Percentiles rank a stretch among this genome's conserved stretches.
These are phyloP conservation scores for Turnera subulata DNA, from an alignment of 345 rosid species.

Conservation along the genomic window DNA sequence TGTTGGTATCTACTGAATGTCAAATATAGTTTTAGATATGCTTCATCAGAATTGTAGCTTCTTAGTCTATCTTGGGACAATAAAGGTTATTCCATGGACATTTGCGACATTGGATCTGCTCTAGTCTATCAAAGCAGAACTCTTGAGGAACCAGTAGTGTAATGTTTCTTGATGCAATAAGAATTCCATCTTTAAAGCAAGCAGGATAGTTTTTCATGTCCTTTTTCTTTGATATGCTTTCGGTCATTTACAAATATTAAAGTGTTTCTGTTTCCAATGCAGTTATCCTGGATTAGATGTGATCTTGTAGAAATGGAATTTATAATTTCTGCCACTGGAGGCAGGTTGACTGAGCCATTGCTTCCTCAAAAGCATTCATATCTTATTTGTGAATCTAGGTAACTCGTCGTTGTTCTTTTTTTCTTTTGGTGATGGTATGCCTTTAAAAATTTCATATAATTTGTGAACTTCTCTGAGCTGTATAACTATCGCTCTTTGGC, in stretches of 20 bases:
- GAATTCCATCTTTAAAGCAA: not conserved
- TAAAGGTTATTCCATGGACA: too few species aligned
- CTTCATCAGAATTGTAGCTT: too few species aligned
- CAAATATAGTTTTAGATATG: too few species aligned
- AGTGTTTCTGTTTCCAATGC: constrained; percentile 4
- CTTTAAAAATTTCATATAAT: not conserved
- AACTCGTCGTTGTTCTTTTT: not conserved
- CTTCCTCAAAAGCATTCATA: constrained; percentile 42
- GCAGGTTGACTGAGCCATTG: constrained; percentile 33
- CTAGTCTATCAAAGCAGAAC: not conserved
- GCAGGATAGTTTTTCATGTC: not conserved
- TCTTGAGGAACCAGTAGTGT: not conserved
- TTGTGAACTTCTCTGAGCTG: not conserved
- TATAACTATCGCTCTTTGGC: not conserved
- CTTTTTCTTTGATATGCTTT: not conserved
- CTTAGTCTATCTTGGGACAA: too few species aligned
- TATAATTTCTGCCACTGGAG: constrained; percentile 31
- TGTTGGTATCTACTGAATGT: too few species aligned
- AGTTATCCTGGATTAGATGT: constrained; percentile 47
- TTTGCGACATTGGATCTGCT: not conserved
- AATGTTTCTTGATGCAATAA: not conserved
- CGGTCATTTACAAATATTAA: not conserved
- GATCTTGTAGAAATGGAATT: constrained; percentile 46
- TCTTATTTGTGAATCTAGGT: constrained; percentile 43
- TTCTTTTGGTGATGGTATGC: not conserved